Conservation (phyloP, 495 filamentous ascomycete genomes). For the Trichodelitschia bisporula region DNA sequence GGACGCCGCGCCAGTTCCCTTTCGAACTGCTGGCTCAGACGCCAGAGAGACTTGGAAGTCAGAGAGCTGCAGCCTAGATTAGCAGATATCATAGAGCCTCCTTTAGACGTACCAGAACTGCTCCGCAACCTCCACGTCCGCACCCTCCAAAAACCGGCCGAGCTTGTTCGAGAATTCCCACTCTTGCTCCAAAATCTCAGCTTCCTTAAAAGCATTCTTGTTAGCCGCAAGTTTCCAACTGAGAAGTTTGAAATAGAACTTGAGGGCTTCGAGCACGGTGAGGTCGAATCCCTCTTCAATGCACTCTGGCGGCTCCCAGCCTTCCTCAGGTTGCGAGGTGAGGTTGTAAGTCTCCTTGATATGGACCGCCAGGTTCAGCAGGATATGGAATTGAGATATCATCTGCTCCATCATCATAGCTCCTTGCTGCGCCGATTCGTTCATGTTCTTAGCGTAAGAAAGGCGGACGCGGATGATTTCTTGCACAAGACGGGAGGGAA, state of each 20-base stretch:
- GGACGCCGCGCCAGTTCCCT: slow-evolving; percentile 61
- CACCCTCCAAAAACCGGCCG: slow-evolving; percentile 64
- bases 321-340: slow-evolving; percentile 65
- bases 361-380: slow-evolving; percentile 69
- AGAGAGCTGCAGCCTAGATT: slow-evolving; percentile 32
- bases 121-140: slow-evolving; percentile 94
- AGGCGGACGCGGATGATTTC: slow-evolving; percentile 87
- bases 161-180: slow-evolving; percentile 92
- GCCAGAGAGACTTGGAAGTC: slow-evolving; percentile 70
- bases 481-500: slow-evolving; percentile 83
- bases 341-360: slow-evolving; percentile 76
- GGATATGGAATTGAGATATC: slow-evolving; percentile 85
- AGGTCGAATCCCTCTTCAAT: slow-evolving; percentile 91
- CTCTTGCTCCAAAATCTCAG: slow-evolving; percentile 88
- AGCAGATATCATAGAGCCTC: not conserved
- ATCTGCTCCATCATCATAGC: slow-evolving; percentile 86
- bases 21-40: slow-evolving; percentile 76
- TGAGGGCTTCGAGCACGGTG: slow-evolving; percentile 86
- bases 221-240: slow-evolving; percentile 95
- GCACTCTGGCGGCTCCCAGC: slow-evolving; percentile 87
- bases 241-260: slow-evolving; percentile 91
- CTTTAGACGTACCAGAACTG: slow-evolving; percentile 45
- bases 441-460: slow-evolving; percentile 84
- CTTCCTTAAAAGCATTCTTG: slow-evolving; percentile 98
- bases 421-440: slow-evolving; percentile 64